phyloP scores from a whole-genome alignment of 2,329 filamentous ascomycete genomes.

The Penicillium rolfsii region DNA sequence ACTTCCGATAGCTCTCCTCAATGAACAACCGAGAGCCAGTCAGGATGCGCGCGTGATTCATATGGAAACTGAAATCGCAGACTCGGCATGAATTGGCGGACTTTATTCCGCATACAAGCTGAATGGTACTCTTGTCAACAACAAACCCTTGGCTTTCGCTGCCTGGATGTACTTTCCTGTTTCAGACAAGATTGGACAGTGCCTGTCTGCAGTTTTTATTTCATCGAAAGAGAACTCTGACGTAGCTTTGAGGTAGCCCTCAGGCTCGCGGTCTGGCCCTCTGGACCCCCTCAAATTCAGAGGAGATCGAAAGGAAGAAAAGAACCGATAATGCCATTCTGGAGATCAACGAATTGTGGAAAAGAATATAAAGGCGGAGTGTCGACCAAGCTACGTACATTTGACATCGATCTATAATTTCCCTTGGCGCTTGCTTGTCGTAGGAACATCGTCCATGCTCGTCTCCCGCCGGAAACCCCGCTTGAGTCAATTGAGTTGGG shows the following conservation, averaged over 20 bases:
- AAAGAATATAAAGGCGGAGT: too few relatives aligned
- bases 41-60: background rate
- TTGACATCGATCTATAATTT: too few relatives aligned
- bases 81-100: background rate
- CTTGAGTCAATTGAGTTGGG: too few relatives aligned
- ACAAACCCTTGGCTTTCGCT: background rate
- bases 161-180: slow-evolving; percentile 1
- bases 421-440: too few relatives aligned
- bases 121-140: background rate
- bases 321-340: background rate
- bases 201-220: background rate
- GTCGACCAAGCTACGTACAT: too few relatives aligned
- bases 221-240: background rate
- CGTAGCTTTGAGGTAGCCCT: background rate
- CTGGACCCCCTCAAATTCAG: background rate
- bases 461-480: too few relatives aligned
- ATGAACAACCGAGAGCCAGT: background rate
- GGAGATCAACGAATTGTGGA: too few relatives aligned
- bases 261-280: background rate
- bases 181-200: background rate
- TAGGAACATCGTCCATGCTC: too few relatives aligned
- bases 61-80: background rate
- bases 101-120: slow-evolving; percentile 3
- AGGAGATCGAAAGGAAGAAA: background rate
- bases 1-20: background rate